A percentile compares a stretch with the other conserved stretches of the same genome.
Conservation (phyloP, 768 basidiomycete species). For the Suillus discolor region DNA sequence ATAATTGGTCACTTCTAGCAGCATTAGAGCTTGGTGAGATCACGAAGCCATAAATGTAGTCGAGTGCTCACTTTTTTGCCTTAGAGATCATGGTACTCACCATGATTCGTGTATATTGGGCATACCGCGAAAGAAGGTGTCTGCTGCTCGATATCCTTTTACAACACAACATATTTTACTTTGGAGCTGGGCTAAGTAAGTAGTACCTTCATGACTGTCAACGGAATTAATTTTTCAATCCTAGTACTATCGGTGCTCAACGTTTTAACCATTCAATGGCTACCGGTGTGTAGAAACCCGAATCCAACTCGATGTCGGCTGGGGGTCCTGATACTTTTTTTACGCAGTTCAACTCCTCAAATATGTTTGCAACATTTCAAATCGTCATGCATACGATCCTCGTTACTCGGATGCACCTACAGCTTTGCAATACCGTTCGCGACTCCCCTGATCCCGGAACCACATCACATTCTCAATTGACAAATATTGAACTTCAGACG, state of each 20-base stretch:
- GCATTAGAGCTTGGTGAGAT: conserved; percentile 1
- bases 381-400: neutral
- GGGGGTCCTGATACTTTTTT: neutral
- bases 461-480: neutral
- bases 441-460: neutral
- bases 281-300: neutral
- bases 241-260: neutral
- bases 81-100: conserved; percentile 1
- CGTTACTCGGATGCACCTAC: conserved; percentile 1
- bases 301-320: neutral
- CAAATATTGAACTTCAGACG: neutral
- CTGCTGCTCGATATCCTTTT: neutral
- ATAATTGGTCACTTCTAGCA: neutral
- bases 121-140: neutral
- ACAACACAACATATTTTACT: conserved; percentile 1
- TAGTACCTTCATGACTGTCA: neutral
- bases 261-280: neutral
- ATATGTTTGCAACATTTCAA: neutral
- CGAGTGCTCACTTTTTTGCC: neutral
- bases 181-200: neutral
- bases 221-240: neutral
- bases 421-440: neutral
- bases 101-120: conserved; percentile 1
- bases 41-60: neutral
- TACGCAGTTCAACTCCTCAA: neutral